These are phyloP conservation scores for Hypoxylon sp. DNA, from an alignment of 2,329 filamentous ascomycete species.

Conservation along the genomic window DNA sequence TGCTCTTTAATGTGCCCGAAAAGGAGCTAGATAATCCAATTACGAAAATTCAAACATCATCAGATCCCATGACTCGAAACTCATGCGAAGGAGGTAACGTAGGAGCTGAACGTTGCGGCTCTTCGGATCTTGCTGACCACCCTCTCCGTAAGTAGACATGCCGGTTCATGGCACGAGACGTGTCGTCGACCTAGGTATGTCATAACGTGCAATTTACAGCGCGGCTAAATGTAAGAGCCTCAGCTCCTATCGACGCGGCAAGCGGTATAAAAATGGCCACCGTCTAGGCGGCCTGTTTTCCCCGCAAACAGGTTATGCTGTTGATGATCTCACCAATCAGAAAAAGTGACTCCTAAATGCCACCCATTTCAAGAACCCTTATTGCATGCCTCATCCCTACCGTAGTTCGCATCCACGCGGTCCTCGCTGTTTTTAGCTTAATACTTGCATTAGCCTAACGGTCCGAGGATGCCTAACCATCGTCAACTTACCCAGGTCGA, in stretches of 20 bases:
- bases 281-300: neutral
- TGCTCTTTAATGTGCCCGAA: neutral
- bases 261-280: constrained; percentile 2
- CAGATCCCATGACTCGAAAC: constrained; percentile 10
- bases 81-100: constrained; percentile 8
- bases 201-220: constrained; percentile 24
- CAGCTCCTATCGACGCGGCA: constrained; percentile 8
- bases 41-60: constrained; percentile 3
- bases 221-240: constrained; percentile 23
- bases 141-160: constrained; percentile 24
- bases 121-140: constrained; percentile 22
- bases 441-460: constrained; percentile 1
- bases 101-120: constrained; percentile 26
- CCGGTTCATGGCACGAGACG: constrained; percentile 33
- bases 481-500: neutral
- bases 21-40: constrained; percentile 4
- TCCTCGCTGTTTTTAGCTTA: constrained; percentile 1
- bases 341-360: neutral
- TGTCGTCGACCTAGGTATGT: constrained; percentile 17
- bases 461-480: constrained; percentile 3
- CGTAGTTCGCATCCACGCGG: neutral
- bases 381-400: neutral
- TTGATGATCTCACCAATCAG: constrained; percentile 1
- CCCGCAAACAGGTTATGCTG: constrained; percentile 1
- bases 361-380: neutral